Evolutionary conservation across 306 rosid species (phyloP).

Genomic region (Dalbergia cultrata): DNA sequence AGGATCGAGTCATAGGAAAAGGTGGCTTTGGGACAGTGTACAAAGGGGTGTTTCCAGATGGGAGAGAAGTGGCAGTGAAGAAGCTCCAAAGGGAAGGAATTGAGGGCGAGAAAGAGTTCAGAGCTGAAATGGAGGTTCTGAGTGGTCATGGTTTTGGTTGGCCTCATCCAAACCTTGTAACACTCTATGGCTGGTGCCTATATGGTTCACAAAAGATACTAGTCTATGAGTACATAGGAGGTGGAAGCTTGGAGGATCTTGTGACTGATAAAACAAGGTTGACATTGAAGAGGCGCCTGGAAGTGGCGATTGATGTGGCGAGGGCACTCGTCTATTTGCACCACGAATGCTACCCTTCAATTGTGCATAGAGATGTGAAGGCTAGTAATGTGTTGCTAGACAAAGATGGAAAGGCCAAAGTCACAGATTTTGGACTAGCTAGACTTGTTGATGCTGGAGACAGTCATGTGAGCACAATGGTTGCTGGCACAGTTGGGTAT

Average conservation of each 20-base stretch:
- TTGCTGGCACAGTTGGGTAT: constrained; percentile 92
- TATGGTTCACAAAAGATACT: constrained; percentile 73
- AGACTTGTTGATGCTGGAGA: constrained; percentile 76
- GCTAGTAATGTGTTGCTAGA: constrained; percentile 90
- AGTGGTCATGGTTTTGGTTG: constrained; percentile 77
- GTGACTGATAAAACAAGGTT: constrained; percentile 59
- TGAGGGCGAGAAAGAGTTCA: constrained; percentile 87
- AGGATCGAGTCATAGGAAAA: constrained; percentile 76
- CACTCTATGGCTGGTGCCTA: constrained; percentile 89
- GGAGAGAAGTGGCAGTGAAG: constrained; percentile 91
- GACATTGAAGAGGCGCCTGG: constrained; percentile 66
- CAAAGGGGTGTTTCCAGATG: constrained; percentile 77
- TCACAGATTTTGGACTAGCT: constrained; percentile 90
- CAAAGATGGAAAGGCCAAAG: constrained; percentile 74
- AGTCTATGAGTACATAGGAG: constrained; percentile 85
- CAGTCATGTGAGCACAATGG: constrained; percentile 91
- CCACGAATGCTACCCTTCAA: constrained; percentile 81
- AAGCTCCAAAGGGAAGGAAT: constrained; percentile 81
- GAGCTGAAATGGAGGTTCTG: constrained; percentile 87
- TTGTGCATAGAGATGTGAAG: constrained; percentile 91
- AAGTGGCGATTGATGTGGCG: constrained; percentile 79
- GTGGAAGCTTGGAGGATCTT: constrained; percentile 89
- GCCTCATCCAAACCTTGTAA: constrained; percentile 94
- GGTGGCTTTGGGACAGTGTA: constrained; percentile 95
- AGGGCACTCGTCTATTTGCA: constrained; percentile 77